A percentile compares a stretch with the other conserved stretches of the same genome.
Conservation (phyloP, 768 basidiomycete species). For the Krasilnikovozyma curviuscula region DNA sequence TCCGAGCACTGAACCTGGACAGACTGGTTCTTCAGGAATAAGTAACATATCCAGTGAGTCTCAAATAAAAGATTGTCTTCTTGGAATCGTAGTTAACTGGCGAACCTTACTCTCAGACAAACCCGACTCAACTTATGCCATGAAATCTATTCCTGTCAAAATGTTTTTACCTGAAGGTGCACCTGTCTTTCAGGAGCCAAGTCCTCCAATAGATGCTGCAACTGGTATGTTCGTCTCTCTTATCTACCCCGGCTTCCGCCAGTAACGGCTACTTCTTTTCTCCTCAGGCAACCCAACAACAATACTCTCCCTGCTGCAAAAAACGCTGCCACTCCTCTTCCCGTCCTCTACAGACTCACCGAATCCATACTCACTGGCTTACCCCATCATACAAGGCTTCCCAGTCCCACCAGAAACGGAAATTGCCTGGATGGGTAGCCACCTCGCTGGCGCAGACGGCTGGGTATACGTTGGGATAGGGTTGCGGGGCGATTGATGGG, state of each 20-base stretch:
- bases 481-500: too few species aligned
- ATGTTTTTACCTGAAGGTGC: slow-evolving; percentile 69
- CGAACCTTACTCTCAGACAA: too few species aligned
- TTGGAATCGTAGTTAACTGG: too few species aligned
- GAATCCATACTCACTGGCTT: slow-evolving; percentile 39
- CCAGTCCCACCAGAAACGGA: slow-evolving; percentile 65
- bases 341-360: slow-evolving; percentile 33
- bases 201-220: slow-evolving; percentile 55
- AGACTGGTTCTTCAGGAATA: background rate
- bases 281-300: slow-evolving; percentile 48
- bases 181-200: slow-evolving; percentile 75
- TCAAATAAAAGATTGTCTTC: too few species aligned
- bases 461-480: slow-evolving; percentile 84
- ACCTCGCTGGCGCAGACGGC: slow-evolving; percentile 80
- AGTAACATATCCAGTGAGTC: background rate
- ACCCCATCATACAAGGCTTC: slow-evolving; percentile 69
- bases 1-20: slow-evolving; percentile 17
- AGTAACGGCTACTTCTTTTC: background rate
- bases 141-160: slow-evolving; percentile 71
- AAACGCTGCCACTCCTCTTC: slow-evolving; percentile 64
- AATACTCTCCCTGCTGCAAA: slow-evolving; percentile 45
- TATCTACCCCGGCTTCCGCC: background rate
- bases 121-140: slow-evolving; percentile 66
- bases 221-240: background rate
- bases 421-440: slow-evolving; percentile 83